These are phyloP conservation scores for Cytospora paraplurivora DNA, from an alignment of 2,329 filamentous ascomycete genomes.

Conservation along the genomic window DNA sequence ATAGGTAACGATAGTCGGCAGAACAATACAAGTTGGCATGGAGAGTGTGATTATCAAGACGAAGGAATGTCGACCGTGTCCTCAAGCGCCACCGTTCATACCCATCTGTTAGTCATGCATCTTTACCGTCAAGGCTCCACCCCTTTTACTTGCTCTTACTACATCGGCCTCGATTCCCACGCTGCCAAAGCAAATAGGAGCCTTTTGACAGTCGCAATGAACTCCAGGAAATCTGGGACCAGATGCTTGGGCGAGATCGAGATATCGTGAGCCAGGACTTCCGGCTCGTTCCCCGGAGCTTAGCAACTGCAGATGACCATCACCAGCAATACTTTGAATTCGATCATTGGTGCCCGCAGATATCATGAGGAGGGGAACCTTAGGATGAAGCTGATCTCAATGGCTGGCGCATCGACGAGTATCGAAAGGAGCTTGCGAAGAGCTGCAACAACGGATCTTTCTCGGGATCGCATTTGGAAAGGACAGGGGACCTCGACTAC, in stretches of 20 bases:
- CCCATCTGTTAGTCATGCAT: too few species aligned
- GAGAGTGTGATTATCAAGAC: too few species aligned
- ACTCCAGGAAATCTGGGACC: constrained; percentile 10
- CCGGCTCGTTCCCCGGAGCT: constrained; percentile 3
- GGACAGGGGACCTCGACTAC: constrained; percentile 1
- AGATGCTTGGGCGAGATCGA: constrained; percentile 17
- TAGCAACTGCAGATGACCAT: constrained; percentile 23
- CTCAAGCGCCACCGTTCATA: too few species aligned
- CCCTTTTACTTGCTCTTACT: too few species aligned
- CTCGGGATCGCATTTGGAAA: constrained; percentile 22
- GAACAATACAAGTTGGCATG: not conserved
- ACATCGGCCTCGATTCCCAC: too few species aligned
- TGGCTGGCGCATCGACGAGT: constrained; percentile 4
- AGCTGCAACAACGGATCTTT: constrained; percentile 21
- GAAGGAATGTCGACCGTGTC: too few species aligned
- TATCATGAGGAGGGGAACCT: constrained; percentile 21
- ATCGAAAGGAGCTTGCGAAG: constrained; percentile 2
- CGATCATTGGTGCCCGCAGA: constrained; percentile 30
- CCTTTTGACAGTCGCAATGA: too few species aligned
- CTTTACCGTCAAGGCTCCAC: too few species aligned
- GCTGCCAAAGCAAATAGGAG: too few species aligned
- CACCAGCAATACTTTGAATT: not conserved
- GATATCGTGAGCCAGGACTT: not conserved
- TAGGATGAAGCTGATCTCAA: constrained; percentile 13
- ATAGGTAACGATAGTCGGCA: not conserved